phyloP scores from a whole-genome alignment of 352 stramenopile species.

The Saprolegnia diclina region DNA sequence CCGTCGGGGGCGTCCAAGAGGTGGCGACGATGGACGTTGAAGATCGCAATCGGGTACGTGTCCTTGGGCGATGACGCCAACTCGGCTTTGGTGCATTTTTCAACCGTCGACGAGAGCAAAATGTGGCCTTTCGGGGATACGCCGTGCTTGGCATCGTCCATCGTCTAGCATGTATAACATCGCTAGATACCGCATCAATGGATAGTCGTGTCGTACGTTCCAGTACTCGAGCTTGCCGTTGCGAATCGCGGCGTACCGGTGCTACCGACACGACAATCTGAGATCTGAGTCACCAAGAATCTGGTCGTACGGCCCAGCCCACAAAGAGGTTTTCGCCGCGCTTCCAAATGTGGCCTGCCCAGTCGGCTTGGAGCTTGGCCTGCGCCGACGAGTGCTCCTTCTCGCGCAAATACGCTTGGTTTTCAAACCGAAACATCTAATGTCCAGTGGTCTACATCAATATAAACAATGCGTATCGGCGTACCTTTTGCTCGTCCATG shows the following conservation, averaged over 20 bases:
- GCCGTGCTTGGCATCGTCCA: slow-evolving; percentile 35
- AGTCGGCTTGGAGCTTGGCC: slow-evolving; percentile 36
- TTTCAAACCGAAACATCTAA: slow-evolving; percentile 36
- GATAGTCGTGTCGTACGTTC: slow-evolving; percentile 34
- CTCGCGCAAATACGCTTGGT: slow-evolving; percentile 34
- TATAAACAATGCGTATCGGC: no score
- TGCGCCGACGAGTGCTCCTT: slow-evolving; percentile 35
- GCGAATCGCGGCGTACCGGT: slow-evolving; percentile 35
- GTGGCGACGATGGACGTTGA: slow-evolving; percentile 31
- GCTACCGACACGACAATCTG: slow-evolving; percentile 18
- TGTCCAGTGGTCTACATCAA: no score
- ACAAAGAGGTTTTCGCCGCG: slow-evolving; percentile 32
- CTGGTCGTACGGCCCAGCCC: slow-evolving; percentile 29
- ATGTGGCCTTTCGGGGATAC: slow-evolving; percentile 31
- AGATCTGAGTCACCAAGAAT: neutral
- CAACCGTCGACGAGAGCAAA: slow-evolving; percentile 31
- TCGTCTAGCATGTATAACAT: slow-evolving; percentile 28
- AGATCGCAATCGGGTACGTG: slow-evolving; percentile 33
- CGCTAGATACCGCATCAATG: neutral
- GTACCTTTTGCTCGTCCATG: slow-evolving; percentile 34
- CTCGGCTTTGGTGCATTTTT: slow-evolving; percentile 32
- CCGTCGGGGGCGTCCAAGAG: slow-evolving; percentile 27
- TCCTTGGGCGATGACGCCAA: slow-evolving; percentile 29
- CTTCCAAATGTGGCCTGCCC: slow-evolving; percentile 34
- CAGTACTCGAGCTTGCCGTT: slow-evolving; percentile 37